Evolutionary conservation across 148 eudicot species (phyloP).

Genomic region (Fagopyrum homotropicum): DNA sequence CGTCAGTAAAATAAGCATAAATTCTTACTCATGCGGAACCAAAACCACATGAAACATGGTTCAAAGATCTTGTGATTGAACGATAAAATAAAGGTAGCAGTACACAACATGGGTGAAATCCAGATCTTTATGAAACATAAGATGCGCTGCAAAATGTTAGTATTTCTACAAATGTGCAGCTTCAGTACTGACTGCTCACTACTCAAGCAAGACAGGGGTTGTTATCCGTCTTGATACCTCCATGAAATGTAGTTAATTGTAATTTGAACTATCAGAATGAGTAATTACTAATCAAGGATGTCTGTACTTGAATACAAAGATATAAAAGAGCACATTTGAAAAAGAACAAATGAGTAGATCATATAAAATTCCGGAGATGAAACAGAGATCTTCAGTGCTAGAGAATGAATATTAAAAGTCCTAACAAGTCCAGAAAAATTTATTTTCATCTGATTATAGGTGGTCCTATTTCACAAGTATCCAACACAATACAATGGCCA

Average conservation of each 20-base stretch:
- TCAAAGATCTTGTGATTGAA: neutral
- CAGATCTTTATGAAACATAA: neutral
- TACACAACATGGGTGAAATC: neutral
- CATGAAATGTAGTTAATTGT: too few relatives aligned
- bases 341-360: neutral
- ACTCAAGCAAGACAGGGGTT: neutral
- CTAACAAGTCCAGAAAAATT: neutral
- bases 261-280: neutral
- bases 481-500: neutral
- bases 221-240: too few relatives aligned
- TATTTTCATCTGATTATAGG: neutral
- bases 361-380: neutral
- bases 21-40: neutral
- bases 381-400: neutral
- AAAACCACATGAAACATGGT: neutral
- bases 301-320: neutral
- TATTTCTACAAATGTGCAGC: neutral
- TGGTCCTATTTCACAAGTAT: neutral
- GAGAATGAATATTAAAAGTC: neutral
- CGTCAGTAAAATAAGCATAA: neutral
- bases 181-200: neutral
- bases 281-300: neutral
- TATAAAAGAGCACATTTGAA: neutral
- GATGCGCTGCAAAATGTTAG: neutral
- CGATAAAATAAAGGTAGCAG: neutral